Base-by-base conservation (phyloP, 208 protist genomes). In the Acanthamoeba royreba region DNA sequence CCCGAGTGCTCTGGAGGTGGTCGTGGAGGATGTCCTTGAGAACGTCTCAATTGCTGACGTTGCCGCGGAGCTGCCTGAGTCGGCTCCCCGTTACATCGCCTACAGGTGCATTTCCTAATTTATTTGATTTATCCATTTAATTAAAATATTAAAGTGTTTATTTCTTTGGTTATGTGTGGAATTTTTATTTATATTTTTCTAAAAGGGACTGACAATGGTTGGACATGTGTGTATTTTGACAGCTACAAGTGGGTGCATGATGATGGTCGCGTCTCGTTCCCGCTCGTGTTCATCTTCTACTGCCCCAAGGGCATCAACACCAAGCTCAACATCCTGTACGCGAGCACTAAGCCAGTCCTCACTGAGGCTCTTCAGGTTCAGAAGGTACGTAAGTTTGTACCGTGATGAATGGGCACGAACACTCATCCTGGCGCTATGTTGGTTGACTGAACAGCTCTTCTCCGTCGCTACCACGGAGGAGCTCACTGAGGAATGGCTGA, bases 241-340 rank as follows among this genome's bases (percentile, higher is more conserved):
- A 91, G 85, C 58, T 91, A 91, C 85, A 91, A 91, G 43, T 91
- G 85, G 85, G 85, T 55, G 28, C 85, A 72, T 55, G 58, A 63
- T 15, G 85, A 91, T 33, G 85, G 85, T 55, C 85, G 85, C 22
- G 53, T 72, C 5, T 72, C 47, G 0, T 91, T 43, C 85, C 85
- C 85, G n/a, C 22, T 91, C 35, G 85, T 91, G 38, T 91, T 91
- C 55, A 45, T 91, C 85, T 91, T 55, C 40, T 91, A 91, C 55
- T 63, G 53, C 53, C 85, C 85, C 40, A 43, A 43, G 49, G 55
- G 85, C 38, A 88, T 88, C 79, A 91, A 72, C 53, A 72, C 85
- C 85, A 91, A 74, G 85, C 85, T 91, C 35, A 91, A 91, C 85
- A 91, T 91, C 40, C 28, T 91, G 11, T 91, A 91, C 85, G 85